Evolutionary conservation across 805 yeast genomes (phyloP).

Genomic region (Candida xiaguanensis): DNA sequence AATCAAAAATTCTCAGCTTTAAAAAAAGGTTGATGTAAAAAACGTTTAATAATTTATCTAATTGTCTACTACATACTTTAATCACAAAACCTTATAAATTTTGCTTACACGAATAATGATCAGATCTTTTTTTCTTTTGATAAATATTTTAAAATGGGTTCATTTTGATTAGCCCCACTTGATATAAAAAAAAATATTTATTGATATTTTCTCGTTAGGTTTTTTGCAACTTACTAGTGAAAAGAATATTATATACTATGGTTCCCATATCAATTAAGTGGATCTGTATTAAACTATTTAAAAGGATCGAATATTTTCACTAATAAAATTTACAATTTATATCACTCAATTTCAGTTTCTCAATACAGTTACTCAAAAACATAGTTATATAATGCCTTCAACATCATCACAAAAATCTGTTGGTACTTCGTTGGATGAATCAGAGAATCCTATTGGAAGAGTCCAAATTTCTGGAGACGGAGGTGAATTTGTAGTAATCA

Average conservation of each 20-base stretch:
- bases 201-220: neutral
- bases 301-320: neutral
- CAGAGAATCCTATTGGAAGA: conserved; percentile 4
- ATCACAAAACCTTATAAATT: no score
- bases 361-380: no score
- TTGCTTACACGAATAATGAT: no score
- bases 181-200: neutral
- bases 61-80: neutral
- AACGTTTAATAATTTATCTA: neutral
- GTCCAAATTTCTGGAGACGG: conserved; percentile 22
- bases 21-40: neutral
- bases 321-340: no score
- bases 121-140: neutral
- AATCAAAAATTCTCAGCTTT: neutral
- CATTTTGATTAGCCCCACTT: conserved; percentile 1
- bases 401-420: conserved; percentile 10
- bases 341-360: no score
- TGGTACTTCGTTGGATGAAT: conserved; percentile 2
- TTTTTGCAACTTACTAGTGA: no score
- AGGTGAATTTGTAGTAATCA: conserved; percentile 31
- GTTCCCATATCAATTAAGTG: no score
- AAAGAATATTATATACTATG: no score
- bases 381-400: conserved; percentile 9
- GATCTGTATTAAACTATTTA: neutral
- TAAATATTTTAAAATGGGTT: neutral